Evolutionary conservation across 352 stramenopile species (phyloP), one percentile per base, ranked within the genome.

Genomic region (Globisporangium irregulare): DNA sequence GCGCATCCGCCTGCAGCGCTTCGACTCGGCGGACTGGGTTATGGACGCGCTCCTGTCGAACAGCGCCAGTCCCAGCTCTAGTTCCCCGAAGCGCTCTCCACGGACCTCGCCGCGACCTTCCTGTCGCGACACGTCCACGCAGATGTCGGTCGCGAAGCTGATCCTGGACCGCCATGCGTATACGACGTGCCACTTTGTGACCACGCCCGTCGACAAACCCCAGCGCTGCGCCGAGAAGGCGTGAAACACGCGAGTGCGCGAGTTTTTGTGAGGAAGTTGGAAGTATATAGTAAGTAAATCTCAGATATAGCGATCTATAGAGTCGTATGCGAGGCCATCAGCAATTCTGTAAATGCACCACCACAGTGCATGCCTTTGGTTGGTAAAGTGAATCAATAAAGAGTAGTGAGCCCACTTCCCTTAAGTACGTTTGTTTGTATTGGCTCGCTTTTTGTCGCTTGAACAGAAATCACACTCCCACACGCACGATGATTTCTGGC

Each of bases 11-110:
- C 51, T 91, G 27, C 84, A 92, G 64, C 80, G 84, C 27, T 92
- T 92, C 62, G 84, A 92, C 72, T 92, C 84, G 58, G 84, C 82
- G 59, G 84, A 92, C 46, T 92, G 82, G 82, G 78, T 74, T 14
- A 72, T 91, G 73, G 67, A 90, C 38, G 48, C 43, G 22, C 7
- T 60, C 18, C 27, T 29, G 9, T 7, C 29, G 29, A 20, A 34
- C 29, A 41, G 22, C 5, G 7, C 25, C 27, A 50, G 15, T n/a
- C 22, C 43, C 18, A 20, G 41, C 15, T 48, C 41, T 6, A 48
- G 41, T 20, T 48, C 41, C 22, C 34, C 14, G 36, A 46, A 22
- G 32, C 14, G 6, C 46, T n/a, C 27, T 34, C 14, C 58, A 60
- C 22, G 14, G 5, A 38, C 65, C 53, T 9, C 67, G 65, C 51